Base-by-base conservation (phyloP, 768 basidiomycete genomes). In the Naganishia kalamii region DNA sequence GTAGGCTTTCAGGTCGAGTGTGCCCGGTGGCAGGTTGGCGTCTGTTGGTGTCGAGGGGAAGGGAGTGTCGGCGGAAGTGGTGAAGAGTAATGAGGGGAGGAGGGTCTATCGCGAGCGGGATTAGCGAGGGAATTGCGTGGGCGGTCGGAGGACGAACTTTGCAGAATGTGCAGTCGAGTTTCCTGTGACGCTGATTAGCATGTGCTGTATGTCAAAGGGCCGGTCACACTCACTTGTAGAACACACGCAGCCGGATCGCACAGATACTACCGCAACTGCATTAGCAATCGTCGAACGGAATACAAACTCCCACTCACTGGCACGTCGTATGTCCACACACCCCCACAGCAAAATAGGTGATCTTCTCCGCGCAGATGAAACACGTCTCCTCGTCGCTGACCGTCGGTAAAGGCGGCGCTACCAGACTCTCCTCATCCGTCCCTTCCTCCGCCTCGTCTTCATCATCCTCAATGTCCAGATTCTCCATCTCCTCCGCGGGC, bases 241-340 rank as follows among this genome's bases (percentile, higher is more conserved):
- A 80, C 3, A 91, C 91, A 41, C 94, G 80, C 30, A 98, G 78
- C 7, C 94, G 85, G 57, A 97, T 79, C 0, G 89, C 87, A 73
- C 94, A 99, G 66, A 93, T 87, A 78, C 76, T 77, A 44, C 21
- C 15, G 43, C 40, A 62, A 11, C 27, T 11, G 15, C 33, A 40
- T 51, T 19, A 32, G 19, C 19, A 21, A 12, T n/a, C 30, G 23
- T 23, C 15, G 25, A 40, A 11, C 30, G 5, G 3, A 10, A 32
- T 30, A 19, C 19, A 12, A 17, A 41, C 15, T 17, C 30, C 19
- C 49, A 70, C 76, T 71, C 69, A 78, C 75, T 96, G 92, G 81
- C 94, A 98, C 3, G 91, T 97, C 59, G 89, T 82, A 74, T 99
- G 94, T 75, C 91, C 90, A 79, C 94, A 99, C 62, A 87, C 84